Evolutionary conservation across 2,329 filamentous ascomycete species (phyloP), one percentile per base, ranked within the genome.

Genomic region (Aureobasidium sp.): DNA sequence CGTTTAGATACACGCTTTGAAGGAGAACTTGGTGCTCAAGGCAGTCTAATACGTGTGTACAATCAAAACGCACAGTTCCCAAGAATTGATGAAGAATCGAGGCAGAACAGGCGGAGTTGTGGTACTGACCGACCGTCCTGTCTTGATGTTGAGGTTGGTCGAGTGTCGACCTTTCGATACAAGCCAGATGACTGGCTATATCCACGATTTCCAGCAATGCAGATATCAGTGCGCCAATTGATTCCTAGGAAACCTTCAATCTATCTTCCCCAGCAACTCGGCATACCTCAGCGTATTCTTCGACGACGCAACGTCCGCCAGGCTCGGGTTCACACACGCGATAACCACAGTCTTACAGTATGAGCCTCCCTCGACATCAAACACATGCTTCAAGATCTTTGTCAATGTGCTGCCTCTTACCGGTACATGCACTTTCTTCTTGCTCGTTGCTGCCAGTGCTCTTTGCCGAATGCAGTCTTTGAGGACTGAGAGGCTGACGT

Each of bases 1-100:
- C 83, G 0, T 89, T 85, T 72, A 78, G 81, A 63, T 88, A 88
- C 67, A 83, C 86, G 62, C 69, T 82, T 15, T 58, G 31, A 33
- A 24, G 24, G 24, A 24, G 24, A 24, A 24, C 24, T 2, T 24
- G 24, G 24, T 24, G 24, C 24, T 24, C 24, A 24, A 24, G 24
- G 24, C 24, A 24, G 24, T 24, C 24, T 24, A 4, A 24, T 24
- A 24, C 24, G 24, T 24, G 24, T 24, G 24, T 24, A 24, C 24
- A 24, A 24, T 24, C 24, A 24, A 24, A 24, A 24, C 24, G 24
- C 24, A 24, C 24, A 24, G 24, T 24, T 24, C 24, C 4, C 24
- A 24, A 24, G 24, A 24, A 2, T 24, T 2, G 24, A 24, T 24
- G 24, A 4, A 24, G 4, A 24, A 24, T 24, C 24, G 24, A 24